Conservation (phyloP, 352 stramenopile species). For the Phytophthora sansomeana region DNA sequence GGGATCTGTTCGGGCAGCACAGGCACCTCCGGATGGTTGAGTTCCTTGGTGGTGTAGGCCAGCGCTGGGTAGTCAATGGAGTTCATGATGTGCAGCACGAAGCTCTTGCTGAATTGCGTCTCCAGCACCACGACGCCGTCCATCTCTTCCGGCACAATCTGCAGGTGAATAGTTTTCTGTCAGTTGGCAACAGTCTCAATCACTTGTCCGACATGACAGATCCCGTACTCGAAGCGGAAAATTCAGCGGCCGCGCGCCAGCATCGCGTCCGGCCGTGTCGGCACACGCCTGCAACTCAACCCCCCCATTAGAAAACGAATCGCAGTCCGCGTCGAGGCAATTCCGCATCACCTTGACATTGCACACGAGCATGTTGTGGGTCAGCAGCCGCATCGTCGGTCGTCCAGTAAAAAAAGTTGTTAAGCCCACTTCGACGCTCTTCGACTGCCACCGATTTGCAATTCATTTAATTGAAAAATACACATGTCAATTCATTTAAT, state of each 20-base stretch:
- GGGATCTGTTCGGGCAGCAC: constrained; percentile 74
- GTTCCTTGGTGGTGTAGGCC: constrained; percentile 78
- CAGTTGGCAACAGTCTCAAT: neutral
- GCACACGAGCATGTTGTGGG: constrained; percentile 90
- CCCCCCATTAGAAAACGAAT: neutral
- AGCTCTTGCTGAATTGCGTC: constrained; percentile 85
- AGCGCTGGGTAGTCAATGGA: constrained; percentile 87
- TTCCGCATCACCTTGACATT: constrained; percentile 71
- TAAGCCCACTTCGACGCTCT: no score
- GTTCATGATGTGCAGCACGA: constrained; percentile 89
- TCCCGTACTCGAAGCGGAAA: constrained; percentile 81
- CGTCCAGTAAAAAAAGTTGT: neutral
- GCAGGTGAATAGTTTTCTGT: no score
- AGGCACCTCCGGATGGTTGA: constrained; percentile 84
- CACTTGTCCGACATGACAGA: neutral
- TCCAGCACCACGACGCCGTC: constrained; percentile 81
- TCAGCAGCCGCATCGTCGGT: constrained; percentile 78
- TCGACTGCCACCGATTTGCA: no score
- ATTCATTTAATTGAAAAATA: no score
- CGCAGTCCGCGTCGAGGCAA: neutral
- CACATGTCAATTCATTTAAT: no score
- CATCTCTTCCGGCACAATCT: constrained; percentile 77
- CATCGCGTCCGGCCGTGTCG: constrained; percentile 74
- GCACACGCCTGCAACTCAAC: constrained; percentile 58
- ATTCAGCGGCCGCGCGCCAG: constrained; percentile 70